phyloP scores from a whole-genome alignment of 177 flowering plant species.

The Vitis hybrid region DNA sequence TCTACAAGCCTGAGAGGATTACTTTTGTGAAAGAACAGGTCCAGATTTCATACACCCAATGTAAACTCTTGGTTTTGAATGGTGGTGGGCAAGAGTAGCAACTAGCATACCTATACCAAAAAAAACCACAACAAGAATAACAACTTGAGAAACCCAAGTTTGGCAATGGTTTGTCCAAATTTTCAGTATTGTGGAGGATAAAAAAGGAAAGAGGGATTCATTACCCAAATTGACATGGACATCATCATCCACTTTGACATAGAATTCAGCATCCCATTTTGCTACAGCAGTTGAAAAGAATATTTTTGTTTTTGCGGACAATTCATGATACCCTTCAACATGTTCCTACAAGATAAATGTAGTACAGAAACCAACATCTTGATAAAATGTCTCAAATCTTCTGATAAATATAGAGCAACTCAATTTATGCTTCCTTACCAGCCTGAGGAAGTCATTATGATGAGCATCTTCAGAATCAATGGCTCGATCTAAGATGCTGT shows the following conservation, averaged over 20 bases:
- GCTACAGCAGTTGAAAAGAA: slow-evolving; percentile 86
- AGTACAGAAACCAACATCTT: slow-evolving; percentile 3
- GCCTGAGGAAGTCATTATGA: slow-evolving; percentile 88
- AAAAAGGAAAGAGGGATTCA: background rate
- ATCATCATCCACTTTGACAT: slow-evolving; percentile 96
- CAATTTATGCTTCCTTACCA: slow-evolving; percentile 45
- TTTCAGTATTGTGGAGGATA: background rate
- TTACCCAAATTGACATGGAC: slow-evolving; percentile 96
- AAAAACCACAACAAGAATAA: too few relatives aligned
- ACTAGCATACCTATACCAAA: slow-evolving; percentile 69
- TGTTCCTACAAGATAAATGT: slow-evolving; percentile 62
- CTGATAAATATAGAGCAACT: background rate
- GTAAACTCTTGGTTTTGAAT: slow-evolving; percentile 89
- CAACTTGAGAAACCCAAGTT: background rate
- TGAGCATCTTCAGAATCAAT: slow-evolving; percentile 90
- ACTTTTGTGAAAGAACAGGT: slow-evolving; percentile 93
- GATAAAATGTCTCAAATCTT: background rate
- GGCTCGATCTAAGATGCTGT: slow-evolving; percentile 90
- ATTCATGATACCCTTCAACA: slow-evolving; percentile 94
- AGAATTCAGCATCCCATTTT: slow-evolving; percentile 94
- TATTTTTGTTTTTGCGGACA: slow-evolving; percentile 88
- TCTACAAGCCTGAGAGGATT: slow-evolving; percentile 24
- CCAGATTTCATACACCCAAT: slow-evolving; percentile 99
- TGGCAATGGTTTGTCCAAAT: background rate
- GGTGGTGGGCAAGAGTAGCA: slow-evolving; percentile 80